Conservation (phyloP, 495 filamentous ascomycete species). For the Penicillium manginii region DNA sequence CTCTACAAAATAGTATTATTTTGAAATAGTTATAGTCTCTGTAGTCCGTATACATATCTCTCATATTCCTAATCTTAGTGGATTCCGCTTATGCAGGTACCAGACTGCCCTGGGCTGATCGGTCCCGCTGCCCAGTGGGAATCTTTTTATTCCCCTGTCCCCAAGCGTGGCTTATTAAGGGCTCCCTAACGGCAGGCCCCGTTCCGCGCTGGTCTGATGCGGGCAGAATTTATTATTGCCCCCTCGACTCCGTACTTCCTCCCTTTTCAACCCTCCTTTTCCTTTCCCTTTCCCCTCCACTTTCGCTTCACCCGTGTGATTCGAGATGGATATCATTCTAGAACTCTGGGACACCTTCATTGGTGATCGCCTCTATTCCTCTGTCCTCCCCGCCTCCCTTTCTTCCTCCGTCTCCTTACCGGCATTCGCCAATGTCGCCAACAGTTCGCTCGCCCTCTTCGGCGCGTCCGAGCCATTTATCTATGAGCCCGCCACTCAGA, state of each 20-base stretch:
- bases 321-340: constrained; percentile 85
- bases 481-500: constrained; percentile 74
- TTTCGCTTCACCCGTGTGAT: not conserved
- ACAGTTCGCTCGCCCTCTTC: constrained; percentile 47
- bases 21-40: no score
- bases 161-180: constrained; percentile 22
- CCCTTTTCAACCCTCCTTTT: constrained; percentile 14
- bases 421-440: constrained; percentile 43
- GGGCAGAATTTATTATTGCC: constrained; percentile 32
- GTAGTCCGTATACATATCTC: no score
- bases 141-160: not conserved
- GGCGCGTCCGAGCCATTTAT: constrained; percentile 53
- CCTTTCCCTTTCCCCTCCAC: constrained; percentile 2
- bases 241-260: constrained; percentile 9
- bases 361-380: constrained; percentile 80
- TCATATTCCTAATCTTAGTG: no score
- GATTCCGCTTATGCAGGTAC: constrained; percentile 5
- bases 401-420: constrained; percentile 49
- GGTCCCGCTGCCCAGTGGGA: not conserved
- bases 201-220: constrained; percentile 51
- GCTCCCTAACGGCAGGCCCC: constrained; percentile 28
- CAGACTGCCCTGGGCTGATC: not conserved
- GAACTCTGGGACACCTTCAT: constrained; percentile 83
- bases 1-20: no score
- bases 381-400: constrained; percentile 64